Evolutionary conservation across 345 rosid genomes (phyloP).

Genomic region (Hevea brasiliensis): DNA sequence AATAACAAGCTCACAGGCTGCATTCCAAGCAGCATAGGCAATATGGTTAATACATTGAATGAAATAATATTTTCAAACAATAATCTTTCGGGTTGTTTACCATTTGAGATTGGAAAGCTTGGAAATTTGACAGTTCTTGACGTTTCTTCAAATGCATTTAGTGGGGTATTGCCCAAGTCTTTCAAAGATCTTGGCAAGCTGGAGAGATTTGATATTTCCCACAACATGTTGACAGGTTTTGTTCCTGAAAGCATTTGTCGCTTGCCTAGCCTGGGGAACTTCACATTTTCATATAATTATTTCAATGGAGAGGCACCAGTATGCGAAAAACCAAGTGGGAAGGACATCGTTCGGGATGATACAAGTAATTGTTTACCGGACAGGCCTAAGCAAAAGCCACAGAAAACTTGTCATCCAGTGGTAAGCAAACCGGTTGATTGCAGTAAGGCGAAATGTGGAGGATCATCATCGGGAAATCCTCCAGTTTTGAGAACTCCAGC

Average conservation of each 20-base stretch:
- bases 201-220: slow-evolving; percentile 24
- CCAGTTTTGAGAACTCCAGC: neutral
- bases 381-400: slow-evolving; percentile 46
- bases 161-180: slow-evolving; percentile 24
- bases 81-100: slow-evolving; percentile 28
- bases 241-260: slow-evolving; percentile 25
- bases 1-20: slow-evolving; percentile 28
- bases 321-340: slow-evolving; percentile 16
- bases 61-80: slow-evolving; percentile 27
- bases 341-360: slow-evolving; percentile 18
- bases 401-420: slow-evolving; percentile 38
- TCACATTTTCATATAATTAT: slow-evolving; percentile 28
- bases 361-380: slow-evolving; percentile 44
- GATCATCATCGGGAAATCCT: neutral
- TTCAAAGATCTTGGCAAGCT: slow-evolving; percentile 15
- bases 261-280: slow-evolving; percentile 21
- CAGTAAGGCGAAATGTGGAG: slow-evolving; percentile 37
- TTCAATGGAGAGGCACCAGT: slow-evolving; percentile 26
- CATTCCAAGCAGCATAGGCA: slow-evolving; percentile 32
- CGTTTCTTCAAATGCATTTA: slow-evolving; percentile 21
- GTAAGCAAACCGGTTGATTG: slow-evolving; percentile 53
- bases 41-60: slow-evolving; percentile 22
- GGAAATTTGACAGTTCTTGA: slow-evolving; percentile 25
- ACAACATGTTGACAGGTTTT: slow-evolving; percentile 26
- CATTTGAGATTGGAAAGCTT: slow-evolving; percentile 25